These are phyloP conservation scores for Phytopythium chamaehyphon DNA, from an alignment of 352 stramenopile genomes.

Conservation along the genomic window DNA sequence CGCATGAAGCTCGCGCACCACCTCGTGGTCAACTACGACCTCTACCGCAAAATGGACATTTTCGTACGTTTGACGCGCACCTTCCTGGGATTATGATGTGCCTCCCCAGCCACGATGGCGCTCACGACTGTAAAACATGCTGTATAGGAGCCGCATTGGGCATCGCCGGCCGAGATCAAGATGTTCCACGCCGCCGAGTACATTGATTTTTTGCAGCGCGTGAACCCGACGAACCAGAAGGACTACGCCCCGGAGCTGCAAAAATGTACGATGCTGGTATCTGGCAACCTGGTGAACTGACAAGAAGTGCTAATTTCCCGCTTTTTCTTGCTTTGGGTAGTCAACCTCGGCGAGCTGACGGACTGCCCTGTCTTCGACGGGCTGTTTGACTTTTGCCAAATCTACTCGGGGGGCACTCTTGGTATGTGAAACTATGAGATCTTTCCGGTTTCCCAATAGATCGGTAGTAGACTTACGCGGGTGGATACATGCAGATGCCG, in stretches of 20 bases:
- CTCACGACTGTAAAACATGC: background rate
- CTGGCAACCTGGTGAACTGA: background rate
- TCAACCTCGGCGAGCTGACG: constrained; percentile 93
- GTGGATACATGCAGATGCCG: constrained; percentile 94
- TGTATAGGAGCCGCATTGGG: constrained; percentile 54
- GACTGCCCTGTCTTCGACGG: constrained; percentile 99
- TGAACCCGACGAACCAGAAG: constrained; percentile 91
- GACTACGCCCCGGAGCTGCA: constrained; percentile 36
- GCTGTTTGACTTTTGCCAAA: constrained; percentile 97
- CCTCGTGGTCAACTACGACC: constrained; percentile 94
- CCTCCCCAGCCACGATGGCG: background rate
- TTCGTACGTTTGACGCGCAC: constrained; percentile 54
- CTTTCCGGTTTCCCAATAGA: too few species aligned
- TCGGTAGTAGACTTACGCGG: too few species aligned
- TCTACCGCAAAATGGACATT: constrained; percentile 98
- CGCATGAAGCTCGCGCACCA: constrained; percentile 96
- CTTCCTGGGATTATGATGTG: too few species aligned
- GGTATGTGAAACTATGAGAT: too few species aligned
- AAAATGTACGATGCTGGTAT: constrained; percentile 1
- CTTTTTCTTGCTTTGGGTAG: constrained; percentile 25
- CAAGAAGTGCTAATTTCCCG: background rate
- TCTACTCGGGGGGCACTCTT: constrained; percentile 96
- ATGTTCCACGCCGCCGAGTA: constrained; percentile 96
- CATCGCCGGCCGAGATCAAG: constrained; percentile 86
- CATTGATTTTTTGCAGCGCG: constrained; percentile 93